These are phyloP conservation scores for Pilaira anomala DNA, from an alignment of 192 early-diverging fungal genomes.

Conservation along the genomic window DNA sequence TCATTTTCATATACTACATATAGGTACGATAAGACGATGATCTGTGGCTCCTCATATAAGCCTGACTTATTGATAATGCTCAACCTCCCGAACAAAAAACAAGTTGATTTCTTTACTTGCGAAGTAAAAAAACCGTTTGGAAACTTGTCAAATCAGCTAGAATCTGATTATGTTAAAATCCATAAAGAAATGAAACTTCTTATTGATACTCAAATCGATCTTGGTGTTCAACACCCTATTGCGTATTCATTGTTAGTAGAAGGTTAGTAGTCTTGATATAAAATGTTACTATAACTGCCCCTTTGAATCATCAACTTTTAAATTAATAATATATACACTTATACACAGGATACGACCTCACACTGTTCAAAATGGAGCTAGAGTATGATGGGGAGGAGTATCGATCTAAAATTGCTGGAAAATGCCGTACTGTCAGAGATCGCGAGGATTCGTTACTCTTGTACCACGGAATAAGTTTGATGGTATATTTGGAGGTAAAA, in stretches of 20 bases:
- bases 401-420: not conserved
- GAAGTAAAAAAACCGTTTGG: not conserved
- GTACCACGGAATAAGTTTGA: not conserved
- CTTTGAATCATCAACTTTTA: not conserved
- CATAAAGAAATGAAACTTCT: not conserved
- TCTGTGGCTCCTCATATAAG: not conserved
- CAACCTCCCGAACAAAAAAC: conserved; percentile 1
- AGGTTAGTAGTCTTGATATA: not conserved
- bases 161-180: conserved; percentile 1
- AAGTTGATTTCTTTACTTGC: conserved; percentile 4
- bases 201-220: not conserved
- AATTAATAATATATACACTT: not conserved
- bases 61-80: not conserved
- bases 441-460: not conserved
- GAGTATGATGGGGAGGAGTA: not conserved
- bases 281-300: not conserved
- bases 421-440: conserved; percentile 1
- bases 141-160: not conserved
- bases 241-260: not conserved
- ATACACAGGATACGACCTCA: not conserved
- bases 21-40: not conserved
- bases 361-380: conserved; percentile 4
- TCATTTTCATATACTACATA: not conserved
- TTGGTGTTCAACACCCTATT: not conserved
- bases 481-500: conserved; percentile 2